Conservation (phyloP, 2,329 filamentous ascomycete genomes). For the Ophiostoma novo-ulmi region DNA sequence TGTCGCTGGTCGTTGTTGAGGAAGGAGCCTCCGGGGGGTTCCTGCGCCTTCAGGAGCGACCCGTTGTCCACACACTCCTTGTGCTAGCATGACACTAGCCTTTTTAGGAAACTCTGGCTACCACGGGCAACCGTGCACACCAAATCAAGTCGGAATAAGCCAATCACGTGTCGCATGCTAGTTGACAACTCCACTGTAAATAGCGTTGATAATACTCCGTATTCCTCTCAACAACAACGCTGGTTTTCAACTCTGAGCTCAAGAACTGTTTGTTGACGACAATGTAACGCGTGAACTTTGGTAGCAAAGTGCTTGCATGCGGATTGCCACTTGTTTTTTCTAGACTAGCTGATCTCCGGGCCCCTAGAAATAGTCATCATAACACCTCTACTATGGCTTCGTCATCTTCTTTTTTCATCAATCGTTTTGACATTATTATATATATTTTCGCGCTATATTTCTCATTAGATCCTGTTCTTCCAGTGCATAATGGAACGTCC, state of each 20-base stretch:
- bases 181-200: conserved; percentile 9
- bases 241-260: neutral
- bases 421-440: neutral
- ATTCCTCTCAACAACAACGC: conserved; percentile 5
- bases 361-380: neutral
- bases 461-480: neutral
- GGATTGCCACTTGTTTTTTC: conserved; percentile 3
- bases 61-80: conserved; percentile 24
- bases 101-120: conserved; percentile 25
- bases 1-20: conserved; percentile 21
- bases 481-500: neutral
- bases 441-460: neutral
- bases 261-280: neutral
- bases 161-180: conserved; percentile 17
- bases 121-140: conserved; percentile 30
- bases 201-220: neutral
- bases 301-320: conserved; percentile 8
- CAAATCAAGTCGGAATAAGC: neutral
- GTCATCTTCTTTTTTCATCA: neutral
- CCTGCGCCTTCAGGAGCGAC: conserved; percentile 13
- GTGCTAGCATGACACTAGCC: conserved; percentile 29
- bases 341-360: neutral
- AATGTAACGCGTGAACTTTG: conserved; percentile 4
- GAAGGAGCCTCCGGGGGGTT: conserved; percentile 13
- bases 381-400: neutral